A percentile compares a stretch with the other conserved stretches of the same genome.
phyloP scores from a whole-genome alignment of 768 basidiomycete genomes.

The Candolleomyces aberdarensis region DNA sequence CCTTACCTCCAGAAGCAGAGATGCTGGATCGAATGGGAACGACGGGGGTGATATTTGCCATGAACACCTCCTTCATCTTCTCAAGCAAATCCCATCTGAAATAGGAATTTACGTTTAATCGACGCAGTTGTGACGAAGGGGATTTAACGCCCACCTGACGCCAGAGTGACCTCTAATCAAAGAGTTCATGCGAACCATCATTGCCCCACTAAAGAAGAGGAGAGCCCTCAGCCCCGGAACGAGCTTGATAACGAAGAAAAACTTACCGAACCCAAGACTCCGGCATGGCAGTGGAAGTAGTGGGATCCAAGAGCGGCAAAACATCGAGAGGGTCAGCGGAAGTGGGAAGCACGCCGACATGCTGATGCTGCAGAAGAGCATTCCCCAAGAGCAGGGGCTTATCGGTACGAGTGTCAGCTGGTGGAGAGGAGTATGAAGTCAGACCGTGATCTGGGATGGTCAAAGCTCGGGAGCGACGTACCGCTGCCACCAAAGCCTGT shows the following conservation, averaged over 20 bases:
- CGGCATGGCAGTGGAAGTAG: conserved; percentile 71
- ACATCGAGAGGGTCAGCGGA: conserved; percentile 41
- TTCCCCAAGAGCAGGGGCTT: conserved; percentile 59
- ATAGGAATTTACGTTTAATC: not conserved
- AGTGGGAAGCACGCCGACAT: conserved; percentile 62
- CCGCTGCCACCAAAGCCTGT: conserved; percentile 80
- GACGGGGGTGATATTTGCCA: conserved; percentile 62
- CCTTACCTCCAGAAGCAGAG: conserved; percentile 70
- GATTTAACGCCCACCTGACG: conserved; percentile 42
- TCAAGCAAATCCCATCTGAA: conserved; percentile 67
- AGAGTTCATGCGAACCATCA: conserved; percentile 78
- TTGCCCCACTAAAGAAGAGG: conserved; percentile 54
- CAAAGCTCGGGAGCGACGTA: conserved; percentile 19
- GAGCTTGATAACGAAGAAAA: conserved; percentile 7
- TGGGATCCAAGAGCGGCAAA: conserved; percentile 68
- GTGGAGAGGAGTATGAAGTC: not conserved
- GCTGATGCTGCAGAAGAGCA: conserved; percentile 73
- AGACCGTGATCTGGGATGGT: not conserved
- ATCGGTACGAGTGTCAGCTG: conserved; percentile 74
- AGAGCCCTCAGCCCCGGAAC: conserved; percentile 28
- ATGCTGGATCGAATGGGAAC: conserved; percentile 81
- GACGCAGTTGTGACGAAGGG: not conserved
- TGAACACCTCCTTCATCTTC: conserved; percentile 61
- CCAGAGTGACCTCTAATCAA: conserved; percentile 81
- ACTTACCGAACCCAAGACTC: conserved; percentile 76